phyloP scores from a whole-genome alignment of 306 rosid genomes.

The Vachellia pachyceras region DNA sequence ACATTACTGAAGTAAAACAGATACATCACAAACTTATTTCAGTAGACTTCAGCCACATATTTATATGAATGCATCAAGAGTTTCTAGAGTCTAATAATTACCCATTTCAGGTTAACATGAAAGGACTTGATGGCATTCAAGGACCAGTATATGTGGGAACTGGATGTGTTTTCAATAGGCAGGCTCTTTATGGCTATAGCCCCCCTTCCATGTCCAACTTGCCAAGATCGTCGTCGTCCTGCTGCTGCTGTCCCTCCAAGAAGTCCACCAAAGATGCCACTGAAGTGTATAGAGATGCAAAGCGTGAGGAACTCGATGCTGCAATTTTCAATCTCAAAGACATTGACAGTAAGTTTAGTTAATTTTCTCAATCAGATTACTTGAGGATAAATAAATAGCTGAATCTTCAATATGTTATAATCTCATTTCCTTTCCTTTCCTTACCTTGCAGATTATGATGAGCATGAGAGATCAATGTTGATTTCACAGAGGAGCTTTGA shows the following conservation, averaged over 20 bases:
- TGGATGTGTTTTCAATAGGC: slow-evolving; percentile 92
- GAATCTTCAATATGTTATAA: slow-evolving; percentile 30
- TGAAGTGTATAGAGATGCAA: slow-evolving; percentile 68
- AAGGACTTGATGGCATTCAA: slow-evolving; percentile 97
- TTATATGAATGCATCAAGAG: neutral
- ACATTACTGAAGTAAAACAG: slow-evolving; percentile 22
- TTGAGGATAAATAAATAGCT: slow-evolving; percentile 15
- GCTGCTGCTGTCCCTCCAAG: slow-evolving; percentile 88
- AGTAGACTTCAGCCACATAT: neutral
- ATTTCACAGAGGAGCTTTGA: slow-evolving; percentile 89
- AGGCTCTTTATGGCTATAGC: slow-evolving; percentile 95
- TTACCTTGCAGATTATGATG: slow-evolving; percentile 71
- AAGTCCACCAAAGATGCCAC: slow-evolving; percentile 63
- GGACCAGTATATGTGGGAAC: slow-evolving; percentile 99
- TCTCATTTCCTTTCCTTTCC: slow-evolving; percentile 31
- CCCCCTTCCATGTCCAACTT: slow-evolving; percentile 79
- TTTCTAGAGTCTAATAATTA: slow-evolving; percentile 32
- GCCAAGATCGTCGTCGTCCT: slow-evolving; percentile 61
- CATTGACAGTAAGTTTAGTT: slow-evolving; percentile 67
- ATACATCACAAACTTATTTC: neutral
- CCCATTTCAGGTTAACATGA: slow-evolving; percentile 89
- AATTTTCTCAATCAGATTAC: slow-evolving; percentile 25
- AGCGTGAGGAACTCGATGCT: slow-evolving; percentile 80
- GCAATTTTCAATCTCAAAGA: slow-evolving; percentile 86
- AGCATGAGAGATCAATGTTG: slow-evolving; percentile 88